Conservation (phyloP, 208 protist species). For the Herpetomonas samuelpessoai region DNA sequence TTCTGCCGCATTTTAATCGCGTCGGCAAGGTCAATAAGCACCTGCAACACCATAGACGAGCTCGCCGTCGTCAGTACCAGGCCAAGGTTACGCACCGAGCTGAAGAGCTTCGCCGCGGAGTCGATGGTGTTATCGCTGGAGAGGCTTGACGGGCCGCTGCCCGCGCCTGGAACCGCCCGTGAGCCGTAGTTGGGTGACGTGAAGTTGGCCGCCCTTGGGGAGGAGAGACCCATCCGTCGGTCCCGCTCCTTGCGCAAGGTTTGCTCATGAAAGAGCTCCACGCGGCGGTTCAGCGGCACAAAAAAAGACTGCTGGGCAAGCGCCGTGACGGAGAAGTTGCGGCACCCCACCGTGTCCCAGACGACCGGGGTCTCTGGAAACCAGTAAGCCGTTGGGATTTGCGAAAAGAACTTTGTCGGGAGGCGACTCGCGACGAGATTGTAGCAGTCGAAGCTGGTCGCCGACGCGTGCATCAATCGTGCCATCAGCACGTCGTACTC, state of each 20-base stretch:
- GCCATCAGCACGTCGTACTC: conserved; percentile 23
- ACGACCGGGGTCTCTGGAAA: conserved; percentile 23
- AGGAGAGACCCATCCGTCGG: background rate
- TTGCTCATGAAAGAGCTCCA: conserved; percentile 22
- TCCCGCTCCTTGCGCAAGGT: background rate
- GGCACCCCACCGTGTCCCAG: conserved; percentile 16
- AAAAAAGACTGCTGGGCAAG: conserved; percentile 32
- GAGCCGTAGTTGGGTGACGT: background rate
- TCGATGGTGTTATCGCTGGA: conserved; percentile 1
- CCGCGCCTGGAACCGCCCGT: background rate
- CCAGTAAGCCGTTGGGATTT: conserved; percentile 23
- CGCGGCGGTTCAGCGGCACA: conserved; percentile 32
- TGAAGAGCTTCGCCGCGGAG: conserved; percentile 27
- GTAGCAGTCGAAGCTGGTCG: conserved; percentile 48
- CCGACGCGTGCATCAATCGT: conserved; percentile 27
- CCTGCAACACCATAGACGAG: conserved; percentile 43
- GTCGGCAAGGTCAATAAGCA: conserved; percentile 40
- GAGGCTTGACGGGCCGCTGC: background rate
- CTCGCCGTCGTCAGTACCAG: conserved; percentile 43
- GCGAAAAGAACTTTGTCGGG: conserved; percentile 20
- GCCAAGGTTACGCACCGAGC: conserved; percentile 30
- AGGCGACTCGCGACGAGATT: conserved; percentile 30
- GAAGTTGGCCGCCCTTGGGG: background rate
- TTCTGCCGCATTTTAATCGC: conserved; percentile 27
- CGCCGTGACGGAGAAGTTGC: conserved; percentile 24